Percentiles rank a stretch among this genome's conserved stretches.
Evolutionary conservation across 2,329 filamentous ascomycete species (phyloP).

Genomic region (Trematosphaeria pertusa): DNA sequence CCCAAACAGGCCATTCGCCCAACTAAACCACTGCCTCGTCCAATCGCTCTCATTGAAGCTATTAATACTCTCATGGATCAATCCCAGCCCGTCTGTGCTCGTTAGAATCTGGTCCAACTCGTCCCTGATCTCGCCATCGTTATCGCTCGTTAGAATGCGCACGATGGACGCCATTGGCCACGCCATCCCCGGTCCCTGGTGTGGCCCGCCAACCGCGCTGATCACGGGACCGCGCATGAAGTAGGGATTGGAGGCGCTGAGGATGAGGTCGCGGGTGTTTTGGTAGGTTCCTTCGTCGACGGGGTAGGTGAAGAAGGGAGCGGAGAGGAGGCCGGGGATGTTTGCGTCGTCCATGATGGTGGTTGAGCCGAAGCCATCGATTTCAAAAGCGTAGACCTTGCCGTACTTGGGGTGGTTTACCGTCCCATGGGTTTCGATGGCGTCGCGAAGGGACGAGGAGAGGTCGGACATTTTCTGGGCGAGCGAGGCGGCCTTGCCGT

Average conservation of each 20-base stretch:
- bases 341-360: slow-evolving; percentile 78
- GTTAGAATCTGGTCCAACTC: slow-evolving; percentile 55
- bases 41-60: slow-evolving; percentile 55
- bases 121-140: slow-evolving; percentile 55
- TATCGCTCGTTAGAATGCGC: slow-evolving; percentile 57
- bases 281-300: slow-evolving; percentile 52
- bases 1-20: slow-evolving; percentile 61
- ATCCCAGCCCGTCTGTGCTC: slow-evolving; percentile 56
- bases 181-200: slow-evolving; percentile 54
- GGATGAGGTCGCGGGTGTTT: slow-evolving; percentile 54
- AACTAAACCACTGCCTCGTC: slow-evolving; percentile 60
- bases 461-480: slow-evolving; percentile 64
- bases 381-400: slow-evolving; percentile 57
- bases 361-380: slow-evolving; percentile 54
- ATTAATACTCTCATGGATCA: slow-evolving; percentile 62
- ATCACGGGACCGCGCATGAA: slow-evolving; percentile 59
- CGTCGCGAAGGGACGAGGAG: slow-evolving; percentile 53
- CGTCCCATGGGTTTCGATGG: slow-evolving; percentile 55
- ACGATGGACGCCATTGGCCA: slow-evolving; percentile 63
- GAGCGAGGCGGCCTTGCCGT: slow-evolving; percentile 55
- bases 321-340: slow-evolving; percentile 70
- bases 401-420: slow-evolving; percentile 46
- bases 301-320: slow-evolving; percentile 68
- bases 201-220: slow-evolving; percentile 57
- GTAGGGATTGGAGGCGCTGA: slow-evolving; percentile 57